phyloP scores from a whole-genome alignment of 805 yeast genomes.

The Clavispora phyllophila region DNA sequence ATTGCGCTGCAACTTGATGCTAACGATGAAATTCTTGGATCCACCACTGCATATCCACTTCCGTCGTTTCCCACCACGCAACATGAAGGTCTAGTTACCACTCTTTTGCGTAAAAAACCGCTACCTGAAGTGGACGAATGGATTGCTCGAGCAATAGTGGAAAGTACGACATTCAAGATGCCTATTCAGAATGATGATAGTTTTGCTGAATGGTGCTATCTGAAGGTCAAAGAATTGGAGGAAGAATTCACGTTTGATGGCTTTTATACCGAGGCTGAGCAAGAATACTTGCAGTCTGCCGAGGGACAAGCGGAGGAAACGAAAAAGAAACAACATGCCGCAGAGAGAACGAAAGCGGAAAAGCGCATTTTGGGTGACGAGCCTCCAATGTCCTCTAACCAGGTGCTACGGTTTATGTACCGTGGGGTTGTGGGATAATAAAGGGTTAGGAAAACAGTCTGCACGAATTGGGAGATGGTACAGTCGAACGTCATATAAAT shows the following conservation, averaged over 20 bases:
- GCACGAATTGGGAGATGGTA: too few species aligned
- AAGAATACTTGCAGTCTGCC: conserved; percentile 25
- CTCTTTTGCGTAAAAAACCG: conserved; percentile 79
- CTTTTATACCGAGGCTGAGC: conserved; percentile 48
- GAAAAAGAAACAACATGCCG: conserved; percentile 14
- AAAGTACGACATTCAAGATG: conserved; percentile 20
- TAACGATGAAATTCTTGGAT: conserved; percentile 52
- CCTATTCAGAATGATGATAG: conserved; percentile 47
- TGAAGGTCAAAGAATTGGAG: conserved; percentile 46
- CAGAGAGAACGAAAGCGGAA: conserved; percentile 21
- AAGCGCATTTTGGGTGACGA: conserved; percentile 23
- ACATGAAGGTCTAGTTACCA: conserved; percentile 76
- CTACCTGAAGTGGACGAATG: conserved; percentile 89
- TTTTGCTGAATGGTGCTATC: conserved; percentile 64
- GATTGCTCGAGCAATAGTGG: conserved; percentile 42
- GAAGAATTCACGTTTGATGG: conserved; percentile 62
- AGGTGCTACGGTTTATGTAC: conserved; percentile 36
- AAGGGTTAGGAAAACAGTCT: too few species aligned
- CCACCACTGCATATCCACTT: conserved; percentile 78
- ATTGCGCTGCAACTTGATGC: conserved; percentile 65
- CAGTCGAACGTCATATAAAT: too few species aligned
- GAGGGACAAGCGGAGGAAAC: conserved; percentile 27
- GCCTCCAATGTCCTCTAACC: conserved; percentile 27
- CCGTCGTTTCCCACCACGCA: conserved; percentile 81
- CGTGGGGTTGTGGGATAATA: conserved; percentile 20